phyloP scores from a whole-genome alignment of 257 asterid genomes.

The Rehmannia glutinosa region DNA sequence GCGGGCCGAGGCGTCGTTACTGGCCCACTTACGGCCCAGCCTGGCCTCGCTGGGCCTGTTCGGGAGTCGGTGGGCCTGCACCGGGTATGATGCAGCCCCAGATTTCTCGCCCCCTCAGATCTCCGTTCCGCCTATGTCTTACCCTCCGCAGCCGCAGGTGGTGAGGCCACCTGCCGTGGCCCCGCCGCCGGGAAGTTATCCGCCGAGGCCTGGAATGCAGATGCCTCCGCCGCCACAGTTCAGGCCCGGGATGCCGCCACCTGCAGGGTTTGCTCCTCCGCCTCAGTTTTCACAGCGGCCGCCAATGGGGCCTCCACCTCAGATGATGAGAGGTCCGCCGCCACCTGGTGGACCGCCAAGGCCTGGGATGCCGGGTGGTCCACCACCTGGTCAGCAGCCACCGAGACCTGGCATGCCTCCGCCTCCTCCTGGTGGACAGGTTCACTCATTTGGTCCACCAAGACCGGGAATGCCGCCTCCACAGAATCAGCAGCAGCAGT shows the following conservation, averaged over 20 bases:
- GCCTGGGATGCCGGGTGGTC: slow-evolving; percentile 72
- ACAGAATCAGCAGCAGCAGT: slow-evolving; percentile 55
- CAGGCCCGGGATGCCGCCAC: slow-evolving; percentile 53
- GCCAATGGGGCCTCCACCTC: slow-evolving; percentile 55
- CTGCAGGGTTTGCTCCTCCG: slow-evolving; percentile 45
- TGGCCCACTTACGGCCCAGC: slow-evolving; percentile 57
- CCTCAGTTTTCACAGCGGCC: slow-evolving; percentile 73
- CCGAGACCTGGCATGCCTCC: slow-evolving; percentile 68
- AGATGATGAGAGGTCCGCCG: slow-evolving; percentile 69
- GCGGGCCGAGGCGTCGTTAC: slow-evolving; percentile 77
- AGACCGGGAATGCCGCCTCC: slow-evolving; percentile 80
- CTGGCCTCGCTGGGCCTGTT: slow-evolving; percentile 74
- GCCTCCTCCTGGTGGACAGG: slow-evolving; percentile 50
- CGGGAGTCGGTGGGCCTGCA: slow-evolving; percentile 87
- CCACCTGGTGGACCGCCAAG: slow-evolving; percentile 56
- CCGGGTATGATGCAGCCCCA: slow-evolving; percentile 96
- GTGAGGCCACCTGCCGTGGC: slow-evolving; percentile 47
- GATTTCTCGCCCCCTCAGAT: slow-evolving; percentile 66
- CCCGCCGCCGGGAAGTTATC: slow-evolving; percentile 39
- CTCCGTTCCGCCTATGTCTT: slow-evolving; percentile 52
- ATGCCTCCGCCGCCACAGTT: slow-evolving; percentile 49
- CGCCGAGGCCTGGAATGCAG: slow-evolving; percentile 35
- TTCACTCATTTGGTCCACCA: slow-evolving; percentile 57
- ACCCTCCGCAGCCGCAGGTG: slow-evolving; percentile 44
- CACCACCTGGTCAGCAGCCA: slow-evolving; percentile 44